Base-by-base conservation (phyloP, 2,329 filamentous ascomycete genomes). In the Arthrobotrys megalospora region DNA sequence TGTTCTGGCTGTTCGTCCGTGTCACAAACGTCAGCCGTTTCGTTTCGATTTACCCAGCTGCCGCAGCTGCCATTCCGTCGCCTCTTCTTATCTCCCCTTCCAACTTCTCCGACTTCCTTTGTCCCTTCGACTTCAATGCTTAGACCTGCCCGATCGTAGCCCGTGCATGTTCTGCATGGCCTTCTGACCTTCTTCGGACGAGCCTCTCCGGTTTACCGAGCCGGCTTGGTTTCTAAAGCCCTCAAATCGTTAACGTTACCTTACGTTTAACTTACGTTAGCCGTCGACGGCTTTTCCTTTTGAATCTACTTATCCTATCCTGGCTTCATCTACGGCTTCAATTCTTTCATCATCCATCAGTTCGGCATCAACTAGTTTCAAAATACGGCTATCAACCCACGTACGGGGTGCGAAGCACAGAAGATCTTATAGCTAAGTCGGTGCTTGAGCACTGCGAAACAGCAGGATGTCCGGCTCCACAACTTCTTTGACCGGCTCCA, bases 381-480 rank as follows among this genome's bases (percentile, higher is more conserved):
- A 28, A 28, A 28, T 28, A 28, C 24, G 24, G 24, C 5, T 28
- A 28, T 28, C 24, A 28, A 28, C 24, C 24, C 2, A 28, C 5
- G 5, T 28, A 28, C 24, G 24, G 5, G 24, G 24, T 5, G 24
- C 24, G 24, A 28, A 38, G 36, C 6, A 38, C 36, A 8, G 36
- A 6, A 45, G 41, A 45, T 28, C 24, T 28, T 28, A 28, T 28
- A 28, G 5, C 24, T 28, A 28, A 5, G 24, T 5, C 24, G 24
- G 24, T 28, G 24, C 24, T 28, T 28, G 24, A 28, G 24, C 24
- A 28, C 41, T 1, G 41, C 6, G 2, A 45, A 12, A n/a, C 10
- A 16, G 41, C 10, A 69, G 34, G 12, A 76, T 69, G 71, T 64
- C 64, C 21, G 65, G 43, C 50, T 70, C 65, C 19, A 76, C 65